Conservation (phyloP, 257 asterid species). For the Thymus quinquecostatus region DNA sequence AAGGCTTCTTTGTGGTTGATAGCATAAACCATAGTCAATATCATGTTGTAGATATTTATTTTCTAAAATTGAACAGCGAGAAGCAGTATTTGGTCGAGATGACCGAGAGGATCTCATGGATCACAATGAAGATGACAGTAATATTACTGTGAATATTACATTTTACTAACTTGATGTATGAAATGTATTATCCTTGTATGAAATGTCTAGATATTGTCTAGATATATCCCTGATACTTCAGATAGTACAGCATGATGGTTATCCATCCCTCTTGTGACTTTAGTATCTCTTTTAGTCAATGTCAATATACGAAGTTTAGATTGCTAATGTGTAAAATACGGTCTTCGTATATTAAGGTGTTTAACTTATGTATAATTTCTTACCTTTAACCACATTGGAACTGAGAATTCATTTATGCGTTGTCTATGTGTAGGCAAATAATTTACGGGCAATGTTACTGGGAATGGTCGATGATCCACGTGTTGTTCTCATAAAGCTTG, state of each 20-base stretch:
- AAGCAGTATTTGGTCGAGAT: conserved; percentile 25
- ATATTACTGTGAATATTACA: neutral
- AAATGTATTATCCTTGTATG: neutral
- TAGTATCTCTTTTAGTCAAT: neutral
- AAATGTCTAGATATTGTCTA: neutral
- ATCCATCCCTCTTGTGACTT: neutral
- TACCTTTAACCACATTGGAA: conserved; percentile 9
- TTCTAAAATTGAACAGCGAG: conserved; percentile 16
- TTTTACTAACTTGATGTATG: neutral
- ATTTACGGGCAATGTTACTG: conserved; percentile 90
- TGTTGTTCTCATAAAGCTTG: conserved; percentile 97
- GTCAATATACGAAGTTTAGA: neutral
- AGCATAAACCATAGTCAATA: neutral
- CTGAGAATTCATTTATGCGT: conserved; percentile 21
- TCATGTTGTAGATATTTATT: neutral
- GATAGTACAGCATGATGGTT: conserved; percentile 2
- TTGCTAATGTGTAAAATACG: conserved; percentile 1
- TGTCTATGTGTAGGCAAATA: conserved; percentile 70
- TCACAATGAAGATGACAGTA: conserved; percentile 14
- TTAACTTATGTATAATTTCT: neutral
- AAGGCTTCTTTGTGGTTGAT: neutral
- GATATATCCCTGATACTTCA: conserved; percentile 27
- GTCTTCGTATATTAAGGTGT: conserved; percentile 8
- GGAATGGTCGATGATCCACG: conserved; percentile 99
- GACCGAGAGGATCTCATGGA: conserved; percentile 19